These are phyloP conservation scores for Quercus gilva DNA, from an alignment of 306 rosid species.

Conservation along the genomic window DNA sequence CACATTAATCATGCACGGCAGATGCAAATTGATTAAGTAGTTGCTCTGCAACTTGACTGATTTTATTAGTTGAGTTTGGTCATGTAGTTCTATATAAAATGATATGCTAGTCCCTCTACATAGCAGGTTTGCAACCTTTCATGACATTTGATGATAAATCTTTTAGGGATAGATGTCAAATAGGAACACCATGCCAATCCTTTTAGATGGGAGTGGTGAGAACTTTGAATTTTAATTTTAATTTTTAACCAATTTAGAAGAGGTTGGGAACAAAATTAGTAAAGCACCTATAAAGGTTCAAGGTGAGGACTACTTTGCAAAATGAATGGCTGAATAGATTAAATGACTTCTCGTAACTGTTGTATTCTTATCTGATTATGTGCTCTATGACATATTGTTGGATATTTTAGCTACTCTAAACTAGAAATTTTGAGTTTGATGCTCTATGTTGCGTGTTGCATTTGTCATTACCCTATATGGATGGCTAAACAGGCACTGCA, in stretches of 20 bases:
- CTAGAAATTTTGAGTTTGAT: neutral
- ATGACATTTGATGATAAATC: neutral
- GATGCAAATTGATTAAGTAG: neutral
- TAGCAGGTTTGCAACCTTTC: neutral
- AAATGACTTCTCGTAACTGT: neutral
- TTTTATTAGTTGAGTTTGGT: neutral
- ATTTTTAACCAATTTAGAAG: neutral
- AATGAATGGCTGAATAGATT: neutral
- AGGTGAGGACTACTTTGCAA: neutral
- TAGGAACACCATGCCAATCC: neutral
- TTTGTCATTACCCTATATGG: neutral
- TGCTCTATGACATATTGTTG: neutral
- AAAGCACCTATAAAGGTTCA: neutral
- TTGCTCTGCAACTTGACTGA: neutral
- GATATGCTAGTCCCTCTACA: neutral
- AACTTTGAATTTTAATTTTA: neutral
- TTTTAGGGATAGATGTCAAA: neutral
- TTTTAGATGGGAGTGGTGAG: neutral
- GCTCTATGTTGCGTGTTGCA: neutral
- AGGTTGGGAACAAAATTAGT: neutral
- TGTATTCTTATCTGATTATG: neutral
- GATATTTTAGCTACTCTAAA: neutral
- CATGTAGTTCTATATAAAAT: neutral
- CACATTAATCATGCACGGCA: neutral
- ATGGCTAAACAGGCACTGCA: slow-evolving; percentile 7